Percentiles rank a stretch among this genome's conserved stretches.
phyloP scores from a whole-genome alignment of 441 rosid species.

The Gossypium gossypioides region DNA sequence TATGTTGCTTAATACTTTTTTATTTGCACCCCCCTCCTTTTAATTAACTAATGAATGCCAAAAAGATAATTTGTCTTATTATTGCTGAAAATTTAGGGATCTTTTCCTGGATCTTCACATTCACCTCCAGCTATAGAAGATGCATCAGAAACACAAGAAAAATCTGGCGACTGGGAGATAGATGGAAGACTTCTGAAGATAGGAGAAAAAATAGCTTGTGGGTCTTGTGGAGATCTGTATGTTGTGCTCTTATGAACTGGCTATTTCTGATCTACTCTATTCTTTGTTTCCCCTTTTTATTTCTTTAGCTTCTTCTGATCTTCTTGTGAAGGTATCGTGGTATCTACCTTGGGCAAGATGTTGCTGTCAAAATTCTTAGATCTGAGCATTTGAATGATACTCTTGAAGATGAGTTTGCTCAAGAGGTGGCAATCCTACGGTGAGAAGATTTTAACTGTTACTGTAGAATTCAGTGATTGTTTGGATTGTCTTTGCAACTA shows the following conservation, averaged over 20 bases:
- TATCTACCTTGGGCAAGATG: constrained; percentile 55
- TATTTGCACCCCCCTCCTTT: background rate
- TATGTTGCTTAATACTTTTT: background rate
- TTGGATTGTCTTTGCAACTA: background rate
- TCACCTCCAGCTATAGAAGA: constrained; percentile 28
- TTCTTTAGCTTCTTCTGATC: constrained; percentile 12
- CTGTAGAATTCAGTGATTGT: background rate
- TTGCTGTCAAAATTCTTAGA: constrained; percentile 61
- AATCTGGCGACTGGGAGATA: constrained; percentile 48
- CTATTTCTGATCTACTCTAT: constrained; percentile 4
- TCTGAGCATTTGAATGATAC: constrained; percentile 50
- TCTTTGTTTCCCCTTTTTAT: constrained; percentile 1
- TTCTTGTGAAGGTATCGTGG: constrained; percentile 45
- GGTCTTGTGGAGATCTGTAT: constrained; percentile 74
- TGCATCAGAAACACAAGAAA: constrained; percentile 22
- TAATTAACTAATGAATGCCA: background rate
- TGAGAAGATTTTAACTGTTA: constrained; percentile 19
- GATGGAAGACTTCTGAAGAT: constrained; percentile 49
- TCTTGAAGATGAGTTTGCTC: constrained; percentile 53
- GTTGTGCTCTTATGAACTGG: constrained; percentile 21
- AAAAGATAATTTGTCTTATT: constrained; percentile 5
- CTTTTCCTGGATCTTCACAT: constrained; percentile 52
- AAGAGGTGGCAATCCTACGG: constrained; percentile 69
- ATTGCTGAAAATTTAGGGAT: constrained; percentile 31
- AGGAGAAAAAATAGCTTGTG: constrained; percentile 61